Conservation (phyloP, 306 rosid species). For the Oemleria cerasiformis region DNA sequence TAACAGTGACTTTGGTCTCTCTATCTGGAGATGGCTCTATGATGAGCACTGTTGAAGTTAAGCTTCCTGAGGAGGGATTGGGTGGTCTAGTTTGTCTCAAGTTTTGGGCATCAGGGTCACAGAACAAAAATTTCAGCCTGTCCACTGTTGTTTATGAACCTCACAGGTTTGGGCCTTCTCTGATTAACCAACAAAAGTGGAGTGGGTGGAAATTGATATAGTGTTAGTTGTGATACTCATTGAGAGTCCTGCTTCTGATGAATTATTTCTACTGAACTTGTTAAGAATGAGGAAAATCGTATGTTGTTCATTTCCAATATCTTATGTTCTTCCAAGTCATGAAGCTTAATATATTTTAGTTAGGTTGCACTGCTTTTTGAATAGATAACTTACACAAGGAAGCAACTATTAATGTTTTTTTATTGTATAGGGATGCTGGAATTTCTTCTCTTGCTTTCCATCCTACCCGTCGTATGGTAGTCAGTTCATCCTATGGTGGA, state of each 20-base stretch:
- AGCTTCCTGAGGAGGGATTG: constrained; percentile 77
- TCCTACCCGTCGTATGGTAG: constrained; percentile 73
- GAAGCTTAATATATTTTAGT: constrained; percentile 15
- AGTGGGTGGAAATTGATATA: background rate
- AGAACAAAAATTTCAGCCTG: constrained; percentile 54
- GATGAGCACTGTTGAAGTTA: constrained; percentile 87
- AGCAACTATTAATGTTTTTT: constrained; percentile 17
- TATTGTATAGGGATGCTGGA: constrained; percentile 63
- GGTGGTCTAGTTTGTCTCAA: constrained; percentile 84
- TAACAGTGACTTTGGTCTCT: constrained; percentile 59
- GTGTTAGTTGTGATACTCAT: background rate
- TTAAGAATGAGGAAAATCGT: background rate
- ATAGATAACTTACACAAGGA: constrained; percentile 10
- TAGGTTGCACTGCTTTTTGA: constrained; percentile 6
- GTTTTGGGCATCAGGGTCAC: constrained; percentile 75
- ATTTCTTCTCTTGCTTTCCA: constrained; percentile 76
- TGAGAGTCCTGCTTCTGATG: background rate
- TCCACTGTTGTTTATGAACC: constrained; percentile 91
- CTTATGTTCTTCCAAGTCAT: background rate
- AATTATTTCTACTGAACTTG: background rate
- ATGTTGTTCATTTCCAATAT: background rate
- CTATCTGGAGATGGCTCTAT: constrained; percentile 76
- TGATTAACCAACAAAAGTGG: background rate
- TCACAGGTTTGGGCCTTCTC: constrained; percentile 55
- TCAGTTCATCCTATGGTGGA: constrained; percentile 81